Percentiles rank a stretch among this genome's conserved stretches.
These are phyloP conservation scores for Termitomyces bulborhizus DNA, from an alignment of 768 basidiomycete genomes.

Conservation along the genomic window DNA sequence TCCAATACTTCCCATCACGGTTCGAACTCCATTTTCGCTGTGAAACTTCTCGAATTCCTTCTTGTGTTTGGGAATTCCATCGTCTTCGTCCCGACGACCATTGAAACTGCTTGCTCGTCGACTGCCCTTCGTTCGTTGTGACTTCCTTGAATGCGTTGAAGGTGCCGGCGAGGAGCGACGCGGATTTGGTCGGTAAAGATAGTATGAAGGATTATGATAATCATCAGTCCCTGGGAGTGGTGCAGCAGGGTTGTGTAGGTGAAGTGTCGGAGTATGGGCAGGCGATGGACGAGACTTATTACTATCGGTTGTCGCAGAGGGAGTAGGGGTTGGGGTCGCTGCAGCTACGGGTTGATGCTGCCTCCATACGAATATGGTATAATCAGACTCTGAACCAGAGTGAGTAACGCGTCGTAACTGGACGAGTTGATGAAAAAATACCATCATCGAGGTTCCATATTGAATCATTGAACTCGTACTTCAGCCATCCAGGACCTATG, in stretches of 20 bases:
- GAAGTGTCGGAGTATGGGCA: slow-evolving; percentile 42
- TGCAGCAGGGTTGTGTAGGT: slow-evolving; percentile 55
- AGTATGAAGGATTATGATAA: slow-evolving; percentile 69
- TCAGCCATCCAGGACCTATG: slow-evolving; percentile 76
- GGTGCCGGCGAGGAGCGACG: slow-evolving; percentile 28
- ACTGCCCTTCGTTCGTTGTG: slow-evolving; percentile 32
- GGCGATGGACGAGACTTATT: slow-evolving; percentile 19
- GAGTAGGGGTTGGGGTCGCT: slow-evolving; percentile 17
- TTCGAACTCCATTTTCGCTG: slow-evolving; percentile 87
- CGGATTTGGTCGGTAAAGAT: slow-evolving; percentile 45
- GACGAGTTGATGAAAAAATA: slow-evolving; percentile 22
- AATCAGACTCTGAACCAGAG: slow-evolving; percentile 63
- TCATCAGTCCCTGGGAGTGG: slow-evolving; percentile 55
- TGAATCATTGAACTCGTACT: slow-evolving; percentile 75
- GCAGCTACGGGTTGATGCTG: slow-evolving; percentile 34
- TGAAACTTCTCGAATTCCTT: slow-evolving; percentile 84
- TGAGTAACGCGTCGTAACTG: neutral
- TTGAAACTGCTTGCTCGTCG: slow-evolving; percentile 21
- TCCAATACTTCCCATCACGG: slow-evolving; percentile 86
- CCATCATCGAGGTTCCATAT: slow-evolving; percentile 92
- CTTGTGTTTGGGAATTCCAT: slow-evolving; percentile 57
- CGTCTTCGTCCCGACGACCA: slow-evolving; percentile 27
- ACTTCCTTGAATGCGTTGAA: slow-evolving; percentile 33
- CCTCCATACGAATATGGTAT: slow-evolving; percentile 80
- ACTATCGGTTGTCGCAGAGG: slow-evolving; percentile 18